These are phyloP conservation scores for Neonectria faginata DNA, from an alignment of 2,329 filamentous ascomycete species.

Conservation along the genomic window DNA sequence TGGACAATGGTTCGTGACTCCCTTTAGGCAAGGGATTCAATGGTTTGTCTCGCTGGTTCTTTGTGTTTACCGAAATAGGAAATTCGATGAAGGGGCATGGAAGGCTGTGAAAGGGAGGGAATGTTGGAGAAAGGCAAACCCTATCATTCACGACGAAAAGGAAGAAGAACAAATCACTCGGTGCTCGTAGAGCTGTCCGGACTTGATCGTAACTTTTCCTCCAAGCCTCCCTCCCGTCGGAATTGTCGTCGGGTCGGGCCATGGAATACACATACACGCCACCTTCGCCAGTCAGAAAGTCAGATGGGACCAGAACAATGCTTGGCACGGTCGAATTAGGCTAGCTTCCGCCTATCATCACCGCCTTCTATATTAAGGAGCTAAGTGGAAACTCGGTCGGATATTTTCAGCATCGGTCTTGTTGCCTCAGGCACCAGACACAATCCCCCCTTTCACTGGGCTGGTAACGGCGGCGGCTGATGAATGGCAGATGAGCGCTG, in stretches of 20 bases:
- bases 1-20: not conserved
- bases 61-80: not conserved
- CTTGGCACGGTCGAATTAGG: not conserved
- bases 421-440: not conserved
- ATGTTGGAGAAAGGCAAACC: slow-evolving; percentile 1
- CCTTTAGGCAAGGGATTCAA: not conserved
- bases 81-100: slow-evolving; percentile 3
- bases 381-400: not conserved
- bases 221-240: not conserved
- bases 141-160: not conserved
- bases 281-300: slow-evolving; percentile 1
- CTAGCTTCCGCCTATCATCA: not conserved
- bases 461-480: not conserved
- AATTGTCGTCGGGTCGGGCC: not conserved
- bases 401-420: not conserved
- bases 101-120: not conserved
- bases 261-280: not conserved
- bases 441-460: slow-evolving; percentile 2
- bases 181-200: not conserved
- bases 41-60: not conserved
- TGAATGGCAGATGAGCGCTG: slow-evolving; percentile 1
- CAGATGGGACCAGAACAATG: not conserved
- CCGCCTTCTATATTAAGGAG: not conserved
- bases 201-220: not conserved
- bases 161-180: not conserved